These are phyloP conservation scores for Dioscorea alata DNA, from an alignment of 106 monocot species.

Conservation along the genomic window DNA sequence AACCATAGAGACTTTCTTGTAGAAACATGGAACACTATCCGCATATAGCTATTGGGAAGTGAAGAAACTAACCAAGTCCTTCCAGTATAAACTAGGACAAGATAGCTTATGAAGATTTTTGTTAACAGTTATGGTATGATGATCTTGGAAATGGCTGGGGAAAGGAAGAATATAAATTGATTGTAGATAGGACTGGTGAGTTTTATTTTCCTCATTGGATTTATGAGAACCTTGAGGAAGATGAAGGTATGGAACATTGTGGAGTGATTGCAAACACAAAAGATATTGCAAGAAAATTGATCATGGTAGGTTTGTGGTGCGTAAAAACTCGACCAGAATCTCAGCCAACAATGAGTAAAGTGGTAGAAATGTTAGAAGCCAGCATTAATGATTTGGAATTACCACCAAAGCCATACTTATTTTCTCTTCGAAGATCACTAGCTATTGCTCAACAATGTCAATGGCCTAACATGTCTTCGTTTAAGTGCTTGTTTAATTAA, in stretches of 20 bases:
- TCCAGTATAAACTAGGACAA: no score
- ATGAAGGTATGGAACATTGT: neutral
- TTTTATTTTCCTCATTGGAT: conserved; percentile 28
- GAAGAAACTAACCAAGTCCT: no score
- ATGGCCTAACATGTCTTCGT: no score
- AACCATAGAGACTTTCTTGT: conserved; percentile 2
- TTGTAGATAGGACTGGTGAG: conserved; percentile 9
- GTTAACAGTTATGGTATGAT: conserved; percentile 50
- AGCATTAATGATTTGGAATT: conserved; percentile 17
- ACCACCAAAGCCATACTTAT: conserved; percentile 13
- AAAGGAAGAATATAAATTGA: conserved; percentile 8
- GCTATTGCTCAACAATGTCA: neutral
- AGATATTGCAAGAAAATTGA: conserved; percentile 27
- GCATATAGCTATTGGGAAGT: no score
- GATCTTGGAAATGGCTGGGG: conserved; percentile 36
- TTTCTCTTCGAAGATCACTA: neutral
- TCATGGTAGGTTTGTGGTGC: conserved; percentile 32
- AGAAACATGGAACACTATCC: conserved; percentile 13
- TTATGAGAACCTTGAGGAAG: conserved; percentile 18
- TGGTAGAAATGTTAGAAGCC: conserved; percentile 26
- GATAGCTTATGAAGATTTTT: no score
- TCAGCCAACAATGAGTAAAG: conserved; percentile 24
- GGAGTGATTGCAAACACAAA: conserved; percentile 9
- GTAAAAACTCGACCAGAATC: conserved; percentile 12
- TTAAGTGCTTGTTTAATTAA: no score